Percentiles rank a stretch among this genome's conserved stretches.
phyloP scores from a whole-genome alignment of 139 green algal genomes.

The Bryopsis sp. region DNA sequence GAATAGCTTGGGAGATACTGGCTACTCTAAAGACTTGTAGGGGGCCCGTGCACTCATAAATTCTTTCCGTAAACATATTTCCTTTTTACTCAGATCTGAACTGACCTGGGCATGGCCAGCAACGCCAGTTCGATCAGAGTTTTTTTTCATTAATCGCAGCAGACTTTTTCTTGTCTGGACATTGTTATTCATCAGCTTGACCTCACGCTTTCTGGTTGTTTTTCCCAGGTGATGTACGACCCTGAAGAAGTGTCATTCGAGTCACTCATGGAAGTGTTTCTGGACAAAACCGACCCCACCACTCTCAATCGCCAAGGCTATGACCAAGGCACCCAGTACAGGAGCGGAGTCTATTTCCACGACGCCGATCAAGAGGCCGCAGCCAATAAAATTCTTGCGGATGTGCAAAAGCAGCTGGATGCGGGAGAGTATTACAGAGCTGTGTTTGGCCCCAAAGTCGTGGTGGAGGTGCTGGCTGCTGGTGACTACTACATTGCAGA shows the following conservation, averaged over 20 bases:
- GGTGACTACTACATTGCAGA: slow-evolving; percentile 47
- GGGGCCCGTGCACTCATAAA: too few species aligned
- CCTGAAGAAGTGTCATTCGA: slow-evolving; percentile 13
- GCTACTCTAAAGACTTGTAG: too few species aligned
- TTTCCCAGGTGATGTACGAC: slow-evolving; percentile 44
- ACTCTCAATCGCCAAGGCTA: slow-evolving; percentile 13
- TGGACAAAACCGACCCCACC: slow-evolving; percentile 1
- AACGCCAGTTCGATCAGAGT: too few species aligned
- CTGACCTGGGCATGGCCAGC: too few species aligned
- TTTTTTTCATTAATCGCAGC: too few species aligned
- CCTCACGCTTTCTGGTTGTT: too few species aligned
- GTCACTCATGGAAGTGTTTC: slow-evolving; percentile 10
- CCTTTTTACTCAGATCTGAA: too few species aligned
- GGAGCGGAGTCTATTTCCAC: slow-evolving; percentile 20
- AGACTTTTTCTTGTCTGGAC: too few species aligned
- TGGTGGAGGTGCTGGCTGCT: slow-evolving; percentile 17
- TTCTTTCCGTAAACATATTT: too few species aligned
- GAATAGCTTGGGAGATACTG: too few species aligned
- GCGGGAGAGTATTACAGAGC: not conserved
- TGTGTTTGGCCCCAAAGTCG: not conserved
- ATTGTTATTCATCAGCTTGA: too few species aligned
- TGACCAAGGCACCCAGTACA: slow-evolving; percentile 15
- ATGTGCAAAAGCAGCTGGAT: not conserved
- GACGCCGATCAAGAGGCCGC: not conserved
- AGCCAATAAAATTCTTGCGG: not conserved